Evolutionary conservation across 495 filamentous ascomycete species (phyloP).

Genomic region (Penicillium ochrochloron): DNA sequence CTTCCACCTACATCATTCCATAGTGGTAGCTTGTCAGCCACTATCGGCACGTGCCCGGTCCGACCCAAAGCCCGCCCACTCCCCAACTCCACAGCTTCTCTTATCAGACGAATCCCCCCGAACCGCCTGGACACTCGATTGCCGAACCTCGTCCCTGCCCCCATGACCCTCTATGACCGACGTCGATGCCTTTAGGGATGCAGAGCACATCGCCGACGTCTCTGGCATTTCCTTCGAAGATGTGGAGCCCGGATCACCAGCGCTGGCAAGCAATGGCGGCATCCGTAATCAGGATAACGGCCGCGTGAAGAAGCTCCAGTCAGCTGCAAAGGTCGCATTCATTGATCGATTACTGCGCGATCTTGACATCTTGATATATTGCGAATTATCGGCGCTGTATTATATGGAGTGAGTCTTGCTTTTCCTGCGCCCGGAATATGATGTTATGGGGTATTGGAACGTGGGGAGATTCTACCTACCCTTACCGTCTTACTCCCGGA

Average conservation of each 20-base stretch:
- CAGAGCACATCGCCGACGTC: slow-evolving; percentile 57
- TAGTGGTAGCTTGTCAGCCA: background rate
- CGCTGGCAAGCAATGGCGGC: slow-evolving; percentile 13
- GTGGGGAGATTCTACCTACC: background rate
- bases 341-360: slow-evolving; percentile 71
- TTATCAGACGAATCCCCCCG: slow-evolving; percentile 22
- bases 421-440: background rate
- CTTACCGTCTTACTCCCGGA: background rate
- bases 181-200: slow-evolving; percentile 55
- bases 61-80: slow-evolving; percentile 33
- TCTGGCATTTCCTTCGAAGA: slow-evolving; percentile 47
- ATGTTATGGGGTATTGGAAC: background rate
- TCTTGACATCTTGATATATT: slow-evolving; percentile 81
- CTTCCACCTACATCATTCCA: background rate
- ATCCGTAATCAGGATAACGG: slow-evolving; percentile 33
- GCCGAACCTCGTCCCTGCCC: slow-evolving; percentile 38
- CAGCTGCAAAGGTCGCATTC: slow-evolving; percentile 56
- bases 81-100: slow-evolving; percentile 23
- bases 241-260: slow-evolving; percentile 26
- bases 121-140: slow-evolving; percentile 21
- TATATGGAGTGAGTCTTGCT: slow-evolving; percentile 78
- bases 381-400: slow-evolving; percentile 79
- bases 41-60: slow-evolving; percentile 30
- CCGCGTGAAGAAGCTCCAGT: slow-evolving; percentile 46
- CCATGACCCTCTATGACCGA: slow-evolving; percentile 58